Evolutionary conservation across 345 rosid genomes (phyloP), one percentile per base, ranked within the genome.

Genomic region (Tarenaya hassleriana): DNA sequence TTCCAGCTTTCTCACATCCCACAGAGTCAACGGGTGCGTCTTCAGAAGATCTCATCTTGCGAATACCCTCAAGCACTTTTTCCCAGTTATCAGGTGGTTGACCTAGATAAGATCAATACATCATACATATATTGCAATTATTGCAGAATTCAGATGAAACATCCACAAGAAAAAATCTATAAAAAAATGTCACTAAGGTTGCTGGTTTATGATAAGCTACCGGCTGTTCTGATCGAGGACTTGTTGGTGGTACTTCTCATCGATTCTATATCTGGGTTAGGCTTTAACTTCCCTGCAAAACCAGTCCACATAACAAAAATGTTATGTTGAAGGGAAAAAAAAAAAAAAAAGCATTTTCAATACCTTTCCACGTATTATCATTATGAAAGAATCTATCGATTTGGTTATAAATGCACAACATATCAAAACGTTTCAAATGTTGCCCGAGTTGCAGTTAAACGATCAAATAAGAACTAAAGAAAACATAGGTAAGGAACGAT

Each of bases 251-350:
- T 64, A 19, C 52, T 49, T 7, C 34, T 60, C 50, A 45, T 29
- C 29, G 54, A 35, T 45, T 40, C 66, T 18, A 21, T 51, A 50
- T 55, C 58, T 38, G 45, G 27, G 10, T 31, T 60, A 17, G 47
- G 37, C 59, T 77, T 70, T 29, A 70, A 63, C 54, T 39, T 49
- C 41, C 74, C 81, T 77, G 77, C 65, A 71, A 58, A 67, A 60
- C 6, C 47, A 54, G 50, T 8, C 35, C 10, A 19, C 29, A 24
- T 24, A 5, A 24, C 29, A 24, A 24, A 24, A 24, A 24, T n/a
- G n/a, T n/a, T n/a, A n/a, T n/a, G n/a, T n/a, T n/a, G n/a, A n/a
- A n/a, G n/a, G n/a, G n/a, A n/a, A n/a, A n/a, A n/a, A n/a, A 24
- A 24, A 24, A 24, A n/a, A 24, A 24, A 24, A 24, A 24, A 24